phyloP scores from a whole-genome alignment of 2,329 filamentous ascomycete species.

The Graphium sp. region DNA sequence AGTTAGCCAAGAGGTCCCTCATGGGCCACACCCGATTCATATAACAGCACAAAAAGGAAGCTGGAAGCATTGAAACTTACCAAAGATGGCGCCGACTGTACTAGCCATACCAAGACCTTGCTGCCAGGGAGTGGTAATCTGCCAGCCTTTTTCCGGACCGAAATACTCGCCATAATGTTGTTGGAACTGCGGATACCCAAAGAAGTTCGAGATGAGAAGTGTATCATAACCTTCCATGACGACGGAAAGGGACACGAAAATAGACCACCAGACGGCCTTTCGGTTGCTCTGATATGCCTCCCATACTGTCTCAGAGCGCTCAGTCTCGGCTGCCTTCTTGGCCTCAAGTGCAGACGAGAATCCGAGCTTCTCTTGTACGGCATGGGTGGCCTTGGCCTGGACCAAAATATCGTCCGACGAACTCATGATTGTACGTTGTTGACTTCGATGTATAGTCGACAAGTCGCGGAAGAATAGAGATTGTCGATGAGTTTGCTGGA shows the following conservation, averaged over 20 bases:
- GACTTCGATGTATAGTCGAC: no score
- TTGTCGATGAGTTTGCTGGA: no score
- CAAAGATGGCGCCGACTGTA: constrained; percentile 27
- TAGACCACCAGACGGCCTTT: constrained; percentile 19
- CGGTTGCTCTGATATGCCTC: constrained; percentile 9
- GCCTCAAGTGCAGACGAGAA: no score
- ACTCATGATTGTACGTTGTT: no score
- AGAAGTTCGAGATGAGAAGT: constrained; percentile 18
- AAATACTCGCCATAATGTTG: constrained; percentile 11
- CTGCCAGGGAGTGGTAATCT: constrained; percentile 32
- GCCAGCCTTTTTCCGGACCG: constrained; percentile 8
- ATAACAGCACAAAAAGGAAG: no score
- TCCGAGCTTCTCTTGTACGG: no score
- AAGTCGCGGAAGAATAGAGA: no score
- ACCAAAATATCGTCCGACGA: no score
- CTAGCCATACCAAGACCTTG: constrained; percentile 25
- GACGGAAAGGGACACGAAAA: constrained; percentile 17
- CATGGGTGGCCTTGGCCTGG: no score
- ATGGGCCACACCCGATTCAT: no score
- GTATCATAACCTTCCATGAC: constrained; percentile 26
- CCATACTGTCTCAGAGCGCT: background rate
- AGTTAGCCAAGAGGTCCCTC: no score
- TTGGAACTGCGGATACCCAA: constrained; percentile 16
- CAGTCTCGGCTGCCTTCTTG: background rate
- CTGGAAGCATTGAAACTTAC: no score